phyloP scores from a whole-genome alignment of 2,329 filamentous ascomycete species.

The Hypoxylon sp. region DNA sequence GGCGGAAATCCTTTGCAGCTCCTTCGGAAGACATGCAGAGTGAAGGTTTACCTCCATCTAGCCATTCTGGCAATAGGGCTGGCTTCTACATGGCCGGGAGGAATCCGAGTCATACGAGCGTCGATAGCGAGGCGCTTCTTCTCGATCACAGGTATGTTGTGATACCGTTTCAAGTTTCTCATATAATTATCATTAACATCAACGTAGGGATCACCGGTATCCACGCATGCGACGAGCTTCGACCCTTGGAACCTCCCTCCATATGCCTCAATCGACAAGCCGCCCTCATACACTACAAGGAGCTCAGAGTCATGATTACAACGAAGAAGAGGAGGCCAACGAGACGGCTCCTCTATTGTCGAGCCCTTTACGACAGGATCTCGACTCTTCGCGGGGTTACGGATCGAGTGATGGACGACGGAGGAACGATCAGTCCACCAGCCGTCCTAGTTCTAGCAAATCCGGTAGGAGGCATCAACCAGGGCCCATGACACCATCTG shows the following conservation, averaged over 20 bases:
- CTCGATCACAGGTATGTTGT: slow-evolving; percentile 78
- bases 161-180: not conserved
- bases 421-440: slow-evolving; percentile 53
- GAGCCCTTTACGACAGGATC: slow-evolving; percentile 57
- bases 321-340: slow-evolving; percentile 65
- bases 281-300: slow-evolving; percentile 43
- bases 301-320: slow-evolving; percentile 55
- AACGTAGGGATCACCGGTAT: slow-evolving; percentile 45
- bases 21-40: slow-evolving; percentile 67
- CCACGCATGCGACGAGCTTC: slow-evolving; percentile 76
- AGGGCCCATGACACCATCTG: slow-evolving; percentile 54
- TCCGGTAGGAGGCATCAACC: slow-evolving; percentile 61
- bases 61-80: slow-evolving; percentile 51
- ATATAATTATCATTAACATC: slow-evolving; percentile 20
- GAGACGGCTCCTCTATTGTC: slow-evolving; percentile 71
- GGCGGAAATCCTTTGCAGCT: slow-evolving; percentile 85
- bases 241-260: slow-evolving; percentile 58
- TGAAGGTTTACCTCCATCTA: slow-evolving; percentile 52
- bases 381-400: slow-evolving; percentile 55
- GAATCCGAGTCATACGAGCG: slow-evolving; percentile 84
- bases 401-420: slow-evolving; percentile 60
- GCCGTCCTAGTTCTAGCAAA: slow-evolving; percentile 64
- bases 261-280: slow-evolving; percentile 55
- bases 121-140: slow-evolving; percentile 89
- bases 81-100: slow-evolving; percentile 66